These are phyloP conservation scores for Flammula alnicola DNA, from an alignment of 1,284 basidiomycete genomes.

Conservation along the genomic window DNA sequence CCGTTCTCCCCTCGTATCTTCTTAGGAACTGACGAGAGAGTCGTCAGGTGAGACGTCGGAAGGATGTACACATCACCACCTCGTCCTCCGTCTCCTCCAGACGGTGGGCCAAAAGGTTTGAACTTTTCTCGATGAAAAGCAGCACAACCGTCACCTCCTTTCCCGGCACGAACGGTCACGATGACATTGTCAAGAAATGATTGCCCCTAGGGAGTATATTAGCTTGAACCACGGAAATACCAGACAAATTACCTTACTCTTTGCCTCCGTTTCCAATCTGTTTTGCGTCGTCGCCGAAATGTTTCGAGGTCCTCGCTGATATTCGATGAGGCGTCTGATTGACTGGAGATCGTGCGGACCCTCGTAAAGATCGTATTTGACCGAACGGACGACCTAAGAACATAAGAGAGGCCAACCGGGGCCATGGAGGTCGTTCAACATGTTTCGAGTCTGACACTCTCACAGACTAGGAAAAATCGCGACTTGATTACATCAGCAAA, in stretches of 20 bases:
- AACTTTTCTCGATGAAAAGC: slow-evolving; percentile 85
- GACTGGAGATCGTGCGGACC: slow-evolving; percentile 4
- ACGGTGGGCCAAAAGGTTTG: slow-evolving; percentile 81
- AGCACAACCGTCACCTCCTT: slow-evolving; percentile 83
- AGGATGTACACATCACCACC: slow-evolving; percentile 88
- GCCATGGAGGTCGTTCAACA: slow-evolving; percentile 5
- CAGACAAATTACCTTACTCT: slow-evolving; percentile 48
- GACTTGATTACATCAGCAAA: slow-evolving; percentile 1
- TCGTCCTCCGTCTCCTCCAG: slow-evolving; percentile 88
- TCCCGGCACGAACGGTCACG: slow-evolving; percentile 77
- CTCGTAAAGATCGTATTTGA: background rate
- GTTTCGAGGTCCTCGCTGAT: slow-evolving; percentile 31
- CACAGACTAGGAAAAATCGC: background rate
- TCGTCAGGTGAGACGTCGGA: slow-evolving; percentile 77
- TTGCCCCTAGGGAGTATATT: slow-evolving; percentile 58
- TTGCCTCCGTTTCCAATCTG: slow-evolving; percentile 80
- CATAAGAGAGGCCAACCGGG: background rate
- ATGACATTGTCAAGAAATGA: slow-evolving; percentile 82
- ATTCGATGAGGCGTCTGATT: slow-evolving; percentile 8
- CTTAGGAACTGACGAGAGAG: slow-evolving; percentile 73
- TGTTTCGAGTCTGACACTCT: background rate
- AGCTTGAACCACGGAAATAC: slow-evolving; percentile 8
- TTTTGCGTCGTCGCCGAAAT: slow-evolving; percentile 48
- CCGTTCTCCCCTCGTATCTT: slow-evolving; percentile 74
- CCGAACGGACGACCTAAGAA: background rate